A percentile compares a stretch with the other conserved stretches of the same genome.
Evolutionary conservation across 371 early-diverging fungal genomes (phyloP).

Genomic region (Syncephalis plumigaleata): DNA sequence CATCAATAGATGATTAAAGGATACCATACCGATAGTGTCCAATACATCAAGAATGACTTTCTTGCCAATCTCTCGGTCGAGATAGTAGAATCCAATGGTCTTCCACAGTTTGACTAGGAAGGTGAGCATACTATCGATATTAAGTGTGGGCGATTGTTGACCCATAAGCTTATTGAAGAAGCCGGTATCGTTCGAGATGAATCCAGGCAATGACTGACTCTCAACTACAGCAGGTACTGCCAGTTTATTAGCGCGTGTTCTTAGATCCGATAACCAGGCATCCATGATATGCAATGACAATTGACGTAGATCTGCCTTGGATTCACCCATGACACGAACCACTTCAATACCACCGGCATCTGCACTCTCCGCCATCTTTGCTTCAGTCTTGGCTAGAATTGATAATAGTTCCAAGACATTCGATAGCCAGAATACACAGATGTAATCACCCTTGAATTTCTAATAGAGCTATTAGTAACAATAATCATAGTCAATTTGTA

Average conservation of each 20-base stretch:
- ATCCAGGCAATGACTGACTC: conserved; percentile 77
- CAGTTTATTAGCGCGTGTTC: conserved; percentile 82
- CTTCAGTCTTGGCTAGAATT: background rate
- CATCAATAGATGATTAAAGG: conserved; percentile 93
- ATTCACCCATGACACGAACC: too few species aligned
- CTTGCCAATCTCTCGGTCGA: conserved; percentile 52
- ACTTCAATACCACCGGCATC: background rate
- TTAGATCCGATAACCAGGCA: conserved; percentile 87
- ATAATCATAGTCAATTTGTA: background rate
- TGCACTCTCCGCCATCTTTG: background rate
- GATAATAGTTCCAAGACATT: conserved; percentile 78
- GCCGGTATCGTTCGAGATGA: conserved; percentile 74
- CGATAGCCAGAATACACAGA: conserved; percentile 79
- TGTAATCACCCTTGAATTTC: conserved; percentile 49
- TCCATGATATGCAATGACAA: conserved; percentile 2
- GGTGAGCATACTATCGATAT: conserved; percentile 83
- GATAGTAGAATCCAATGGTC: conserved; percentile 88
- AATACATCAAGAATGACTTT: conserved; percentile 47
- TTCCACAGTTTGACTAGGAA: conserved; percentile 80
- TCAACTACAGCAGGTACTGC: conserved; percentile 88
- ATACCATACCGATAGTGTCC: conserved; percentile 74
- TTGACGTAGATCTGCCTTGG: too few species aligned
- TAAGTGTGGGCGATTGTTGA: conserved; percentile 50
- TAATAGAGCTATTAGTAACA: background rate
- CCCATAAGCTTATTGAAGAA: conserved; percentile 68